Percentiles rank a stretch among this genome's conserved stretches.
Conservation (phyloP, 805 yeast genomes). For the Starmerella riodocensis region DNA sequence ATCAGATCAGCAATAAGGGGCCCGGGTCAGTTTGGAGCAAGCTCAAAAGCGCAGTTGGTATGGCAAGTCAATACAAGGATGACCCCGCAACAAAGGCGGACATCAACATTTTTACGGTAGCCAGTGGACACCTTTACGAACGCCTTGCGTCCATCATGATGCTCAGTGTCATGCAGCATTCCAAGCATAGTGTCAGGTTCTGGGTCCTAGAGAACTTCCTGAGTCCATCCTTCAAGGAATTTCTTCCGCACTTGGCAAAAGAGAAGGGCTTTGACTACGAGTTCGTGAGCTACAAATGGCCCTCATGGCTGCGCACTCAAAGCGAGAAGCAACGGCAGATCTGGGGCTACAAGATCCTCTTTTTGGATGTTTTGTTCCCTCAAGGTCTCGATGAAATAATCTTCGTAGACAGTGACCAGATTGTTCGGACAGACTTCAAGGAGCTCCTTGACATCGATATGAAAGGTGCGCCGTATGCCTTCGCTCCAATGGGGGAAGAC, state of each 20-base stretch:
- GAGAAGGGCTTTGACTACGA: constrained; percentile 57
- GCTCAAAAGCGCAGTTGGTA: neutral
- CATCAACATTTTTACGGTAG: constrained; percentile 67
- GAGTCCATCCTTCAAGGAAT: constrained; percentile 52
- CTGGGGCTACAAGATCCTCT: constrained; percentile 80
- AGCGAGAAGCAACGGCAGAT: constrained; percentile 63
- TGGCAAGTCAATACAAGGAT: neutral
- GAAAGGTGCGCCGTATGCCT: constrained; percentile 75
- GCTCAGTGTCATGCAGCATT: constrained; percentile 55
- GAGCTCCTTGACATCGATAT: constrained; percentile 58
- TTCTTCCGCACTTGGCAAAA: constrained; percentile 46
- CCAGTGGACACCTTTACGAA: constrained; percentile 72
- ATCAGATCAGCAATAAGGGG: neutral
- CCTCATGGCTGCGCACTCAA: constrained; percentile 73
- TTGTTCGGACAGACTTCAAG: constrained; percentile 59
- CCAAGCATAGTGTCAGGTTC: constrained; percentile 55
- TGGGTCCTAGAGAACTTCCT: constrained; percentile 78
- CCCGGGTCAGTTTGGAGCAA: neutral
- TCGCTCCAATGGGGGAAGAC: constrained; percentile 76
- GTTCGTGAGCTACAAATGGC: constrained; percentile 83
- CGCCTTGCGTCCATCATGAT: constrained; percentile 66
- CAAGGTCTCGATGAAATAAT: constrained; percentile 58
- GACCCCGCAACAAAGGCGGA: constrained; percentile 36
- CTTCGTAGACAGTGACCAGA: constrained; percentile 78
- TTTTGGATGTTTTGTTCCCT: constrained; percentile 80